Base-by-base conservation (phyloP, 2,329 filamentous ascomycete genomes). In the Ophiostoma fasciatum region DNA sequence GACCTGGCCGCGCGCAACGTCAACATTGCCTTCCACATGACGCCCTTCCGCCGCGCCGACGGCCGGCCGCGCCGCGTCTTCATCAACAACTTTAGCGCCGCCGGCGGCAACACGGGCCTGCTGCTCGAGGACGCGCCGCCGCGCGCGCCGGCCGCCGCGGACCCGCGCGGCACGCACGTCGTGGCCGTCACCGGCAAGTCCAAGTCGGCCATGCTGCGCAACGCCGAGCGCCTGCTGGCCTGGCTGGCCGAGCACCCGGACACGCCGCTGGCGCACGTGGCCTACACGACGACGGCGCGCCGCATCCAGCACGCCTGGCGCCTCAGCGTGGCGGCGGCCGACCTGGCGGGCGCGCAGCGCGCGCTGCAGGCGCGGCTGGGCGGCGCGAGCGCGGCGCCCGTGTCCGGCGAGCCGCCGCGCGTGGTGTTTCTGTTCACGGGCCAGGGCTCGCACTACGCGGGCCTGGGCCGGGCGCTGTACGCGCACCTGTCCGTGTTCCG, bases 1-100 rank as follows among this genome's bases (percentile, higher is more conserved):
- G 70, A 78, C 42, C 53, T 79, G 1, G 56, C 59, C 1, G 57
- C 64, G n/a, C 62, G 73, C 21, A 71, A 72, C 26, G 62, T 77
- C 28, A 62, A 67, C 45, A 75, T 79, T 45, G 64, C 71, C 2
- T 62, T 67, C 42, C 58, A 72, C 43, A 50, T 61, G 33, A 68
- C 64, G 0, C 60, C 63, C 0, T 70, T 71, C 53, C 48, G 48
- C 40, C 60, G 72, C 34, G 57, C 53, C 21, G 58, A 68, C 32
- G 60, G 59, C 15, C 61, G 60, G 47, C 62, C 60, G 3, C 57
- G 64, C 20, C 54, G 59, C 5, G 56, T 68, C 8, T 69, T 71
- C 40, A 53, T 79, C 42, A 82, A 82, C 58, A 80, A 79, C 56
- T 82, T 80, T 49, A 71, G 70, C 43, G 78, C 78, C 7, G 74